These are phyloP conservation scores for Phytophthora idaei DNA, from an alignment of 352 stramenopile genomes.

Conservation along the genomic window DNA sequence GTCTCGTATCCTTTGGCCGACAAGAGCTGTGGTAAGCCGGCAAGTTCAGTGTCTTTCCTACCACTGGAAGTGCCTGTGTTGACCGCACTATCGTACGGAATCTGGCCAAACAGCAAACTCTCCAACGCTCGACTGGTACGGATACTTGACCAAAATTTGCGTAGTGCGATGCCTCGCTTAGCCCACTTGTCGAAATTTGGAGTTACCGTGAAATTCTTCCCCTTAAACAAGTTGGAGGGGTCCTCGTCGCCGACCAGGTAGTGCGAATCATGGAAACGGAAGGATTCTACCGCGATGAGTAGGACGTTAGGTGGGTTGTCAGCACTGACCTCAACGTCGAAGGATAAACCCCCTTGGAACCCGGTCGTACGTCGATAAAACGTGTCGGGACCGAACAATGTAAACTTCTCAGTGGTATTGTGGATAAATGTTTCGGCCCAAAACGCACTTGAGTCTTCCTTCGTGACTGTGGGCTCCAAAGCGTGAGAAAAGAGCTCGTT, in stretches of 20 bases:
- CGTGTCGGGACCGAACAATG: slow-evolving; percentile 39
- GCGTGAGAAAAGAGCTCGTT: slow-evolving; percentile 37
- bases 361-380: slow-evolving; percentile 45
- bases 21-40: slow-evolving; percentile 53
- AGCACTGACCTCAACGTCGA: slow-evolving; percentile 45
- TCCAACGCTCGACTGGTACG: slow-evolving; percentile 55
- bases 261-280: slow-evolving; percentile 54
- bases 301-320: slow-evolving; percentile 49
- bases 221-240: slow-evolving; percentile 39
- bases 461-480: slow-evolving; percentile 7
- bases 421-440: slow-evolving; percentile 35
- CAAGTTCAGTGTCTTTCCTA: slow-evolving; percentile 28
- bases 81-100: slow-evolving; percentile 40
- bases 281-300: slow-evolving; percentile 57
- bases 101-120: slow-evolving; percentile 50
- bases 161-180: slow-evolving; percentile 48
- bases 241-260: slow-evolving; percentile 54
- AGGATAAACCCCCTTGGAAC: slow-evolving; percentile 45
- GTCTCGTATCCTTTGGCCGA: slow-evolving; percentile 52
- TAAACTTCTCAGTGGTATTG: slow-evolving; percentile 43
- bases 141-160: slow-evolving; percentile 63
- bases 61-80: slow-evolving; percentile 37
- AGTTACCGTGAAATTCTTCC: slow-evolving; percentile 32
- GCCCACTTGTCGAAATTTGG: slow-evolving; percentile 58
- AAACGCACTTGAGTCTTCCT: slow-evolving; percentile 3